Conservation (phyloP, 208 protist species). For the Blechomonas ayalai region DNA sequence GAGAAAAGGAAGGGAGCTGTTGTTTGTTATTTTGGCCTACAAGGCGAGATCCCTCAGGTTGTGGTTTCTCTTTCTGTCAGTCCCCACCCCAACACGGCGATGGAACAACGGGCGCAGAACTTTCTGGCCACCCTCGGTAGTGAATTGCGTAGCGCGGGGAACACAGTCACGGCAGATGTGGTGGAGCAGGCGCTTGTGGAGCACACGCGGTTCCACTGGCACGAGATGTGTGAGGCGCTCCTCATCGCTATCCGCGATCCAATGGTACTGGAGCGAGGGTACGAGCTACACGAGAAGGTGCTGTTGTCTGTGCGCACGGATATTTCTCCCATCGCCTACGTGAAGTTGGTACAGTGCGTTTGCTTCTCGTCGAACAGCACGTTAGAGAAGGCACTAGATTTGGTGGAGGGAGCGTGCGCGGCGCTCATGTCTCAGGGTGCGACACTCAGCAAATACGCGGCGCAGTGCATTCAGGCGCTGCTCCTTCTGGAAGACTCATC, state of each 20-base stretch:
- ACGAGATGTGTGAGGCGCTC: constrained; percentile 63
- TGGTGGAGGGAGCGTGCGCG: constrained; percentile 53
- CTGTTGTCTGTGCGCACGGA: constrained; percentile 57
- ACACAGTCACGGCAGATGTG: constrained; percentile 25
- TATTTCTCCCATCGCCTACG: constrained; percentile 80
- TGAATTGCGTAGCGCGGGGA: constrained; percentile 19
- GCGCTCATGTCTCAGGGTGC: constrained; percentile 31
- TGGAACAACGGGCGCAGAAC: constrained; percentile 24
- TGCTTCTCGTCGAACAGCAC: constrained; percentile 65
- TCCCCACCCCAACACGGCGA: no score
- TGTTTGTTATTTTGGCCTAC: not conserved
- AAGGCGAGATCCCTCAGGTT: not conserved
- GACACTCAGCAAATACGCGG: constrained; percentile 49
- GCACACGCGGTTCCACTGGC: constrained; percentile 50
- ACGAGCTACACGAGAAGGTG: constrained; percentile 72
- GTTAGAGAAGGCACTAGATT: constrained; percentile 46
- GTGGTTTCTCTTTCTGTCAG: not conserved
- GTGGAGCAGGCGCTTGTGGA: constrained; percentile 27
- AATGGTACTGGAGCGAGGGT: constrained; percentile 38
- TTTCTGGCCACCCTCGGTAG: constrained; percentile 45
- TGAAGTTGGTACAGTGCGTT: constrained; percentile 70
- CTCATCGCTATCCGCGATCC: constrained; percentile 60
- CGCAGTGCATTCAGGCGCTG: constrained; percentile 76
- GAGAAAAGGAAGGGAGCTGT: no score
- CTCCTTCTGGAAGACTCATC: constrained; percentile 55